phyloP scores from a whole-genome alignment of 495 filamentous ascomycete genomes.

The Neurospora hispaniola region DNA sequence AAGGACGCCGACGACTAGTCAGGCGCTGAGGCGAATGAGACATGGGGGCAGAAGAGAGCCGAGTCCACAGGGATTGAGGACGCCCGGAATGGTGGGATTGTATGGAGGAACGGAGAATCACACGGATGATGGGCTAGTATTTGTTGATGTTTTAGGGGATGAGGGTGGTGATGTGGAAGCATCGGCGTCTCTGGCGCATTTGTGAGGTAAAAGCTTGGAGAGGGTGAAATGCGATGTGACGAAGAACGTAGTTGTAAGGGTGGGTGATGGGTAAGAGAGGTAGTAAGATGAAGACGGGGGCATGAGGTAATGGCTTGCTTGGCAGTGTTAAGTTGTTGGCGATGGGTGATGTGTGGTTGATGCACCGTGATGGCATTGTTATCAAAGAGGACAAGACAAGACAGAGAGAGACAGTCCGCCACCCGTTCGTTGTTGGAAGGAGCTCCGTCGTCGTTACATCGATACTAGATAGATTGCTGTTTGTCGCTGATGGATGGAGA shows the following conservation, averaged over 20 bases:
- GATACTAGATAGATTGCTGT: neutral
- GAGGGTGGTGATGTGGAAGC: neutral
- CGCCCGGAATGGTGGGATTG: slow-evolving; percentile 31
- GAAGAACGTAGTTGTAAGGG: neutral
- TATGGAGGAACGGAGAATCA: slow-evolving; percentile 37
- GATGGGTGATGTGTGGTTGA: neutral
- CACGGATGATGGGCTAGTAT: slow-evolving; percentile 28
- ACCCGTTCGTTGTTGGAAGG: neutral
- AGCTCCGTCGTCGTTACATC: neutral
- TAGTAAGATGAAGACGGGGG: neutral
- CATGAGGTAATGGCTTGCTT: neutral
- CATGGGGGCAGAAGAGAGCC: slow-evolving; percentile 7
- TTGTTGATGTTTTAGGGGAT: slow-evolving; percentile 17
- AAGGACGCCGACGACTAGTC: slow-evolving; percentile 8
- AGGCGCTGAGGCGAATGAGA: slow-evolving; percentile 1
- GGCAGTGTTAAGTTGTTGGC: neutral
- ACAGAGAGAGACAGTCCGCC: neutral
- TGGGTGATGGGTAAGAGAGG: neutral
- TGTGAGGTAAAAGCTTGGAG: neutral
- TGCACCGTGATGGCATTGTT: neutral
- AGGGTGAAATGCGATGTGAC: neutral
- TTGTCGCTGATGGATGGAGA: neutral
- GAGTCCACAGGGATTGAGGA: slow-evolving; percentile 26
- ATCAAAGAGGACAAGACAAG: neutral
- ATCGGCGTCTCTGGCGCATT: neutral